Conservation (phyloP, 768 basidiomycete species). For the Leucogyrophana mollusca region DNA sequence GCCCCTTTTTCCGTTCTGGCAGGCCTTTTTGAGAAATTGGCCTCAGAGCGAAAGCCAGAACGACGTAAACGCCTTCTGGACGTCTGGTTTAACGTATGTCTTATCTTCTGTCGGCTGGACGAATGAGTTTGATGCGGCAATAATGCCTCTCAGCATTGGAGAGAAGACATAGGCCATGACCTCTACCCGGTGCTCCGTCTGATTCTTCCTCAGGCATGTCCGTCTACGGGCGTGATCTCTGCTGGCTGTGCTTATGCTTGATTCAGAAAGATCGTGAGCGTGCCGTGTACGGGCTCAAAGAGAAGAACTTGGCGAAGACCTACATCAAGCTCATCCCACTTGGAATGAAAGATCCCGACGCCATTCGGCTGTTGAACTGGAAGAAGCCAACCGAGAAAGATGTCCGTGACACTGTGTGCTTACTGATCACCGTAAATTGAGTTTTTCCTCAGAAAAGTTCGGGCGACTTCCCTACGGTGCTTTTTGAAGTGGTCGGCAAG, state of each 20-base stretch:
- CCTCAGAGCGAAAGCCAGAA: constrained; percentile 71
- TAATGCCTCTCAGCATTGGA: constrained; percentile 64
- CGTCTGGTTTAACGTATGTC: constrained; percentile 78
- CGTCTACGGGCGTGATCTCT: neutral
- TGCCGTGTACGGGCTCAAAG: constrained; percentile 91
- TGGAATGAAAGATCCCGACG: constrained; percentile 75
- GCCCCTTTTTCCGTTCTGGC: constrained; percentile 69
- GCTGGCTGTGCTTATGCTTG: neutral
- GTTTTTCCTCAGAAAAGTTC: constrained; percentile 52
- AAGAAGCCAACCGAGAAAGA: constrained; percentile 73
- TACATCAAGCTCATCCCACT: constrained; percentile 91
- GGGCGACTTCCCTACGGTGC: constrained; percentile 86
- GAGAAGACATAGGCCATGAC: constrained; percentile 81
- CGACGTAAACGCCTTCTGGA: constrained; percentile 67
- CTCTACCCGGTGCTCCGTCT: constrained; percentile 88
- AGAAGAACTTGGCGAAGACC: constrained; percentile 89
- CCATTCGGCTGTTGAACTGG: constrained; percentile 85
- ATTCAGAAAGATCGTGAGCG: constrained; percentile 90
- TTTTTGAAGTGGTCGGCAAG: constrained; percentile 84
- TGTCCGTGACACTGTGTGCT: constrained; percentile 38
- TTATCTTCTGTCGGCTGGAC: neutral
- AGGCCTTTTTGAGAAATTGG: constrained; percentile 73
- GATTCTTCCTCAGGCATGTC: constrained; percentile 79
- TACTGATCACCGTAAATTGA: neutral
- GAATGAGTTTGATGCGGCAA: constrained; percentile 12